These are phyloP conservation scores for Talaromyces sp. DNA, from an alignment of 2,329 filamentous ascomycete genomes.

Conservation along the genomic window DNA sequence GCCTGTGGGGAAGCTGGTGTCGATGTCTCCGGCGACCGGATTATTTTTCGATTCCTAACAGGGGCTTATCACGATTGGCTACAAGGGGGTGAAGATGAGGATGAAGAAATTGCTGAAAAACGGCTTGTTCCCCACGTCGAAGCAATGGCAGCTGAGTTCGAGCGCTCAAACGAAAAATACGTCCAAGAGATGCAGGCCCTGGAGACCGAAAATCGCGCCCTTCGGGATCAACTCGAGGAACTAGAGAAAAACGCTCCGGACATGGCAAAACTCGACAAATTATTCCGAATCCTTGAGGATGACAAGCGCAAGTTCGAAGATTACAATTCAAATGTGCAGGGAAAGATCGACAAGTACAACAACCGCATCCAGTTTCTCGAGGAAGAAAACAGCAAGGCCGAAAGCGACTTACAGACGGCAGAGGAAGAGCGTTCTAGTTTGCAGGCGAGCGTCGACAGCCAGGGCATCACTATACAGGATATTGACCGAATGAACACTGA, in stretches of 20 bases:
- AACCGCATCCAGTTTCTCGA: constrained; percentile 75
- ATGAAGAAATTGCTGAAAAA: constrained; percentile 74
- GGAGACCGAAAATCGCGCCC: constrained; percentile 75
- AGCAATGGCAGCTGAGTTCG: constrained; percentile 82
- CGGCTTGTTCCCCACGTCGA: constrained; percentile 79
- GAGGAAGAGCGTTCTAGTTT: constrained; percentile 76
- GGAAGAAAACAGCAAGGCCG: constrained; percentile 75
- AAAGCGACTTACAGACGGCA: constrained; percentile 68
- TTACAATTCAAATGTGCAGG: constrained; percentile 80
- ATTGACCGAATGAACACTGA: constrained; percentile 99
- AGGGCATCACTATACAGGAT: constrained; percentile 94
- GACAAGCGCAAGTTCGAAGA: constrained; percentile 93
- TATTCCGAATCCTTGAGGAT: constrained; percentile 89
- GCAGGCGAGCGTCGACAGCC: constrained; percentile 81
- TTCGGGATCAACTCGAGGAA: constrained; percentile 82
- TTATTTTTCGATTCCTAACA: constrained; percentile 90
- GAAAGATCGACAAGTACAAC: constrained; percentile 85
- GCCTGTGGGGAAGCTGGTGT: constrained; percentile 83
- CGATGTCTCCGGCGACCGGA: constrained; percentile 82
- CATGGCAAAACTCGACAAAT: constrained; percentile 75
- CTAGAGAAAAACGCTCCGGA: constrained; percentile 82
- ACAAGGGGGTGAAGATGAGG: constrained; percentile 81
- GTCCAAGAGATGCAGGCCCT: constrained; percentile 76
- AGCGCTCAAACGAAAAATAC: constrained; percentile 77
- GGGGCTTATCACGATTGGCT: constrained; percentile 92